Base-by-base conservation (phyloP, 2,329 filamentous ascomycete genomes). In the Aspergillus amoenus region DNA sequence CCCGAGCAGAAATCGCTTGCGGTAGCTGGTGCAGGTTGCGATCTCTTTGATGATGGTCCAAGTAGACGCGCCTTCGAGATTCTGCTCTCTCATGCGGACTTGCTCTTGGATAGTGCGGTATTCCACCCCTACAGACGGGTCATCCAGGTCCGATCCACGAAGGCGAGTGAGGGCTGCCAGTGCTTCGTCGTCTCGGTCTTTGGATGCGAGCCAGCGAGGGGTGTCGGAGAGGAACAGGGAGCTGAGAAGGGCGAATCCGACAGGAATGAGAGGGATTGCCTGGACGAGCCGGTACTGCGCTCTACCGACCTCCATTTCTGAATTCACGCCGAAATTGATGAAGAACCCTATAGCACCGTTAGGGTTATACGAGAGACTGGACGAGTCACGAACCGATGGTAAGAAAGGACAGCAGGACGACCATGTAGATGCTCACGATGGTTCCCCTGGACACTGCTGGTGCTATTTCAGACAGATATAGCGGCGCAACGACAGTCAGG, bases 381-480 rank as follows among this genome's bases (percentile, higher is more conserved):
- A 18, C 21, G 21, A 30, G 11, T n/a, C n/a, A 21, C 8, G 2
- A 3, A 13, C n/a, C 4, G 27, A 15, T 24, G 30, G 12, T 13
- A 17, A 83, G 68, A 48, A 81, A 75, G 0, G 75, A 69, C 46
- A 84, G 68, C 56, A 83, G 63, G 32, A 81, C 64, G 2, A 84
- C 81, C 81, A 84, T 84, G 63, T 82, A 82, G 15, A 81, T 69
- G 52, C 80, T 82, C 17, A 84, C 81, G 17, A 82, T 73, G 71
- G 82, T 77, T 51, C 82, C 82, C 52, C 82, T 72, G 8, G 77
- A 78, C 59, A 69, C 74, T 2, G 78, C 73, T 1, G 78, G 80
- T 4, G 82, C 64, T 59, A 84, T 79, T 67, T 84, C 82, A 1
- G 80, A 79, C 7, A 84, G 68, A 64, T 81, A 84, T 21, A 84